Evolutionary conservation across 768 basidiomycete genomes (phyloP).

Genomic region (Goffeauzyma gilvescens): DNA sequence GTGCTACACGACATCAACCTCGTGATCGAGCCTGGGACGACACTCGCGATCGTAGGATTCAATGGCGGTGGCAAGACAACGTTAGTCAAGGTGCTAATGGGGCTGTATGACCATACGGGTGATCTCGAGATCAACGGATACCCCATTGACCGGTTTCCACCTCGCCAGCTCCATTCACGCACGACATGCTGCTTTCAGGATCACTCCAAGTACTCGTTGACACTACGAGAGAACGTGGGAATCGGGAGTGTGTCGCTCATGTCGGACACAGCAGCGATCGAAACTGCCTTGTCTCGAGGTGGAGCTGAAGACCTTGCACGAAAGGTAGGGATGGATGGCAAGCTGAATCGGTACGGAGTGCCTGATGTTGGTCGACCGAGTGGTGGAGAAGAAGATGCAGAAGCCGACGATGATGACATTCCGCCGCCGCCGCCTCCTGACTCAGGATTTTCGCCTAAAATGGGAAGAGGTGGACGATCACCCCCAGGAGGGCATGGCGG

Average conservation of each 20-base stretch:
- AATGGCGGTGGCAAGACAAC: conserved; percentile 79
- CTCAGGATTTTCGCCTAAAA: no score
- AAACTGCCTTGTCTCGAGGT: conserved; percentile 49
- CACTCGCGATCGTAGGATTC: conserved; percentile 70
- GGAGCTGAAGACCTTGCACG: conserved; percentile 50
- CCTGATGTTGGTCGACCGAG: conserved; percentile 7
- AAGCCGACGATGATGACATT: neutral
- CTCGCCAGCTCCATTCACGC: conserved; percentile 53
- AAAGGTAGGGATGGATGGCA: conserved; percentile 54
- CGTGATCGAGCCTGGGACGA: conserved; percentile 53
- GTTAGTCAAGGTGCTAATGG: conserved; percentile 58
- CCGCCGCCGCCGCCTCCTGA: conserved; percentile 2
- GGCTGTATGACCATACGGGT: conserved; percentile 52
- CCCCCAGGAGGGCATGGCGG: neutral
- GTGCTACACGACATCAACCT: conserved; percentile 54
- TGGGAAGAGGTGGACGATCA: conserved; percentile 1
- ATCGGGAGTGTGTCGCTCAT: conserved; percentile 54
- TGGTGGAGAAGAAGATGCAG: neutral
- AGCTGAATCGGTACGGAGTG: conserved; percentile 38
- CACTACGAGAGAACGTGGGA: conserved; percentile 69
- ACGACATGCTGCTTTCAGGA: conserved; percentile 69
- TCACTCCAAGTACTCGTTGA: conserved; percentile 59
- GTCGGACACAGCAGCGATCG: conserved; percentile 41
- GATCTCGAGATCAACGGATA: conserved; percentile 49
- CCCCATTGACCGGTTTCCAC: conserved; percentile 47